Evolutionary conservation across 192 early-diverging fungal species (phyloP).

Genomic region (Pilaira anomala): DNA sequence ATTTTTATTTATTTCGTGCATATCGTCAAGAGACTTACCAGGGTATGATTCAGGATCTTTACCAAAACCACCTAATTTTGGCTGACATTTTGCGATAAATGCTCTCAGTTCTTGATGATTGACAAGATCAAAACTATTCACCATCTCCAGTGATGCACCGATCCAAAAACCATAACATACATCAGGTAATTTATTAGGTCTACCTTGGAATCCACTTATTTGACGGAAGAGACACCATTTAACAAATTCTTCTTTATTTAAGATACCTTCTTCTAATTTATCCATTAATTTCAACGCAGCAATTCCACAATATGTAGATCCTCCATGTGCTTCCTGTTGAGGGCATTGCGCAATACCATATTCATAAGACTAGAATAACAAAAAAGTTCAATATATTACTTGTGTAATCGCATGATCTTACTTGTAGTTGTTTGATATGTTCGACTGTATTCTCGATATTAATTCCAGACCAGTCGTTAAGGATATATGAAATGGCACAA

Average conservation of each 20-base stretch:
- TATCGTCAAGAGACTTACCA: slow-evolving; percentile 42
- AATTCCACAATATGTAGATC: slow-evolving; percentile 86
- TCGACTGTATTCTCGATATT: slow-evolving; percentile 53
- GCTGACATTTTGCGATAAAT: slow-evolving; percentile 62
- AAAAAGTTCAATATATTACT: background rate
- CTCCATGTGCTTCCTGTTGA: slow-evolving; percentile 85
- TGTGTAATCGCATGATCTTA: slow-evolving; percentile 20
- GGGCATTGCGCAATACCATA: slow-evolving; percentile 76
- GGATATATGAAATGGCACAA: slow-evolving; percentile 71
- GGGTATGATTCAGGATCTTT: slow-evolving; percentile 54
- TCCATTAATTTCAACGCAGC: slow-evolving; percentile 77
- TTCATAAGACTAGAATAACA: slow-evolving; percentile 55
- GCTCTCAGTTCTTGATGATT: slow-evolving; percentile 49
- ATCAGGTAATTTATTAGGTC: slow-evolving; percentile 83
- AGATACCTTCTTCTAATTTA: slow-evolving; percentile 48
- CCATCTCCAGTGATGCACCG: slow-evolving; percentile 71
- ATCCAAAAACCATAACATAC: slow-evolving; percentile 99
- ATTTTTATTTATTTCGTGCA: background rate
- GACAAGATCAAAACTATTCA: slow-evolving; percentile 58
- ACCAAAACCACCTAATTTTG: slow-evolving; percentile 61
- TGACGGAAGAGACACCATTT: slow-evolving; percentile 83
- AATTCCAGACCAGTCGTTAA: slow-evolving; percentile 91
- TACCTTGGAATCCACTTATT: slow-evolving; percentile 83
- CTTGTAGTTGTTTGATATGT: slow-evolving; percentile 61
- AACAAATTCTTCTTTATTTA: slow-evolving; percentile 50